Evolutionary conservation across 2,329 filamentous ascomycete species (phyloP).

Genomic region (Phyllosticta ampelicida): DNA sequence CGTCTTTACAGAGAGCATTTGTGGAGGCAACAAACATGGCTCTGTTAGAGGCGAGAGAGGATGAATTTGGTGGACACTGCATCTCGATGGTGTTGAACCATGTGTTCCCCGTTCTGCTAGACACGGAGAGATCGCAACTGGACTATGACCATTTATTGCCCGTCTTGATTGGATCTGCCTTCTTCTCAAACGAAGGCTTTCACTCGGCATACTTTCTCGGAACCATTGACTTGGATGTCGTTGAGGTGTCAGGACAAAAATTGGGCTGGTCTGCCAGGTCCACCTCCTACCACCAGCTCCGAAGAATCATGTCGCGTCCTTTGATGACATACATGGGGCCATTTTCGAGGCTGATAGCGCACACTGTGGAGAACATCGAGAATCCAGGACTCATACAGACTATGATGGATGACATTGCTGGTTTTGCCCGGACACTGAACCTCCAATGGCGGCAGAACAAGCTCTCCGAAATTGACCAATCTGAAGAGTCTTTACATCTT

Average conservation of each 20-base stretch:
- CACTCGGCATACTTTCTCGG: constrained; percentile 65
- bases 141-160: constrained; percentile 61
- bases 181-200: constrained; percentile 61
- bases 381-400: constrained; percentile 39
- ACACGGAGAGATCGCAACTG: constrained; percentile 46
- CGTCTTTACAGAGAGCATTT: constrained; percentile 60
- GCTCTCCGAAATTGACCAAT: constrained; percentile 59
- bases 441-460: constrained; percentile 66
- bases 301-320: constrained; percentile 48
- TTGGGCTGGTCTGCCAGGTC: constrained; percentile 55
- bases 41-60: constrained; percentile 45
- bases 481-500: constrained; percentile 53
- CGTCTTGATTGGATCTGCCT: constrained; percentile 54
- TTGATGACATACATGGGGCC: constrained; percentile 58
- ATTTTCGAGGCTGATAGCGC: constrained; percentile 53
- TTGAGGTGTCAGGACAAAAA: constrained; percentile 39
- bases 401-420: constrained; percentile 53
- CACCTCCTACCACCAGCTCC: constrained; percentile 49
- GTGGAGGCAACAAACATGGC: constrained; percentile 69
- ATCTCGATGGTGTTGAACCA: constrained; percentile 67
- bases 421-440: constrained; percentile 55
- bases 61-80: constrained; percentile 36
- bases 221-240: constrained; percentile 56
- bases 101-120: constrained; percentile 60
- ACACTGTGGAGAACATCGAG: constrained; percentile 48